A percentile compares a stretch with the other conserved stretches of the same genome.
phyloP scores from a whole-genome alignment of 495 filamentous ascomycete species.

The Hyaloscypha hepaticicola region DNA sequence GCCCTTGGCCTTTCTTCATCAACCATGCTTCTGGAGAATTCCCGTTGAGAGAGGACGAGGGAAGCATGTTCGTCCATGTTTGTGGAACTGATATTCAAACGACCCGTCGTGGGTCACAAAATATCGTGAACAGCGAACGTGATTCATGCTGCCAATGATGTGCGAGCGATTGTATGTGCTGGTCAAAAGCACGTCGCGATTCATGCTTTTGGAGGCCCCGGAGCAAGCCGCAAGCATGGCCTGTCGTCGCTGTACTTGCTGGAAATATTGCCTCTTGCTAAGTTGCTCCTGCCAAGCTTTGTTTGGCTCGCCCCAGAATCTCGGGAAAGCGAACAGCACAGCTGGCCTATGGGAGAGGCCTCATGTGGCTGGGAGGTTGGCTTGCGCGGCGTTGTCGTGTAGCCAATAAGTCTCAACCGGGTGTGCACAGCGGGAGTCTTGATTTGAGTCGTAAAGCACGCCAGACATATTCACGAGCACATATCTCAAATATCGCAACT shows the following conservation, averaged over 20 bases:
- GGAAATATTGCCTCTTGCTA: background rate
- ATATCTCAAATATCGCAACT: background rate
- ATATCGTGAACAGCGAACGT: background rate
- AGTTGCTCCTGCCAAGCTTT: too few species aligned
- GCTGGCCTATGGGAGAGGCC: background rate
- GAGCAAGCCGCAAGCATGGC: background rate
- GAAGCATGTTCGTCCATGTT: background rate
- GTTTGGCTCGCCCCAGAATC: background rate
- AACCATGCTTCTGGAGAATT: background rate
- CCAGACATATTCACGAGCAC: background rate
- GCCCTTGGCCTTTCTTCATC: background rate
- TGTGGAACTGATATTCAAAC: background rate
- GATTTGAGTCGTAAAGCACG: background rate
- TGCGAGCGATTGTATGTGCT: background rate
- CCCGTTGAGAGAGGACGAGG: background rate
- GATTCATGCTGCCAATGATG: background rate
- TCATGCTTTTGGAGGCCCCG: background rate
- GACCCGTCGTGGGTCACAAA: background rate
- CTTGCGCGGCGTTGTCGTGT: background rate
- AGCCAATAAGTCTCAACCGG: background rate
- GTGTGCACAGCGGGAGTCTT: background rate
- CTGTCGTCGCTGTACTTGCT: background rate
- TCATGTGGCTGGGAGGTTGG: background rate
- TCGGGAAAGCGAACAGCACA: background rate
- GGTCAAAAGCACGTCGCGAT: background rate